Base-by-base conservation (phyloP, 2,329 filamentous ascomycete species). In the Ustulina deusta region DNA sequence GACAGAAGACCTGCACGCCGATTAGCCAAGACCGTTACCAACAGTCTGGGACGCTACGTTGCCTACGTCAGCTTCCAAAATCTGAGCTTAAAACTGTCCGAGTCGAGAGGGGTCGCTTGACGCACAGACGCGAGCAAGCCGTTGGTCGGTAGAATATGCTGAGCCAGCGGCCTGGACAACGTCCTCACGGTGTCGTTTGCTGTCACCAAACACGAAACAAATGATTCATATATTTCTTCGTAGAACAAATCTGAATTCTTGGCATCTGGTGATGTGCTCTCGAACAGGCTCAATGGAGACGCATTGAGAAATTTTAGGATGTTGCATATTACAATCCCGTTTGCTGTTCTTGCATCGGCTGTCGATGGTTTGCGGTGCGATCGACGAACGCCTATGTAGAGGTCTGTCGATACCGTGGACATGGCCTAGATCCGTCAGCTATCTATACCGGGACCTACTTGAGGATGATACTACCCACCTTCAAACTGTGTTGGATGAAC, bases 281-380 rank as follows among this genome's bases (percentile, higher is more conserved):
- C 78, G 59, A 86, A 85, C 2, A 87, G 76, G 1, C 83, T 84
- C 59, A 80, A 69, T 60, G 88, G 85, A 1, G 84, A 87, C 6
- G 84, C 83, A 69, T 87, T 82, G 11, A 91, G 76, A 65, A 90
- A 90, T 48, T 83, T 80, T 11, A 91, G 79, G 59, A 89, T 87
- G 66, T 83, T 84, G 74, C 83, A 83, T 27, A 84, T 79, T 72
- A 87, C 80, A 54, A 79, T 77, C 25, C 80, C 77, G 25, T 81
- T 81, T 3, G 79, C 76, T n/a, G 77, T 71, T 59, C 59, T 73
- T 46, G 78, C 73, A 62, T 83, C 83, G 0, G 79, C 72, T 29
- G 80, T 75, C 68, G 79, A 75, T 36, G 81, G 75, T 70, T 82
- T 84, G 22, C 80, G 79, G 51, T 81, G 77, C 11, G 79, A 74